Evolutionary conservation across 257 asterid species (phyloP), one percentile per base, ranked within the genome.

Genomic region (Coffea eugenioides): DNA sequence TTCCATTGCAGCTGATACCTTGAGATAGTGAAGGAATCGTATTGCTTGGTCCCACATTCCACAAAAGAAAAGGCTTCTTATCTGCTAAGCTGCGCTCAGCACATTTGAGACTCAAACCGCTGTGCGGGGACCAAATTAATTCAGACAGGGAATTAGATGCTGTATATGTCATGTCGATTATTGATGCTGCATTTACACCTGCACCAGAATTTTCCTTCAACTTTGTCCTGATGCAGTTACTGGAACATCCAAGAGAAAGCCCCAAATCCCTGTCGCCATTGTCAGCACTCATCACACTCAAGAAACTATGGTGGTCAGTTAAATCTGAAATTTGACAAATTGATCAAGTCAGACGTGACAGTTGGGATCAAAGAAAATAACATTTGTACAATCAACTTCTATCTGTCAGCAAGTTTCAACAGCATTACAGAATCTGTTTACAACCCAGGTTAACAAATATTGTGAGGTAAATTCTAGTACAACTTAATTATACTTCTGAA

Each of bases 161-260:
- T 62, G 89, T 85, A 87, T 85, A 87, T 74, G 91, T 83, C 88
- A 86, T 73, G 77, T 86, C 86, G 71, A 73, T 80, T 56, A 77
- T 69, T 54, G 88, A 83, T 67, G 82, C 84, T 89, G 97, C 98
- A 90, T 92, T 93, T 92, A 73, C 97, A 93, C 97, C 95, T 93
- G 91, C 96, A 91, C 98, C 98, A 45, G 82, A 72, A 81, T 79
- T 52, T 51, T 65, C 74, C 49, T 83, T 69, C 82, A 69, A 62
- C 73, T 86, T 69, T 25, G 83, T 69, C 83, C 52, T 16, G 3
- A 36, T 83, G 77, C 77, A 46, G 84, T 76, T 77, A 56, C 77
- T 79, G 72, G 88, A 52, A 66, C 85, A 75, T 41, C 91, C 94
- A 82, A 88, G 80, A 81, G 84, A 78, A 83, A 84, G 91, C n/a